Conservation (phyloP, 176 grass and related monocot genomes). For the Musa itinerans region DNA sequence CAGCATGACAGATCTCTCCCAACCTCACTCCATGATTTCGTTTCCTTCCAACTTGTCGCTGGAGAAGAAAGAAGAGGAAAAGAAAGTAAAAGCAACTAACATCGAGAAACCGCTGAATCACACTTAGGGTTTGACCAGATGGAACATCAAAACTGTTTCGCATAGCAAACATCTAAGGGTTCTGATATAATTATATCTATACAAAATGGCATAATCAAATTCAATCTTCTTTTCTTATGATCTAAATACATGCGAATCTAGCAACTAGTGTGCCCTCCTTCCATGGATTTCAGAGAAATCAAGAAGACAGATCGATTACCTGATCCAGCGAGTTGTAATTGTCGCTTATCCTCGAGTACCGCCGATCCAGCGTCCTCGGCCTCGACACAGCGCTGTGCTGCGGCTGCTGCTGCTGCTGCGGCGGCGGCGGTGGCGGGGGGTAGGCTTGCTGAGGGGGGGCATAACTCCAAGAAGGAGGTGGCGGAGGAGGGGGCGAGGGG, state of each 20-base stretch:
- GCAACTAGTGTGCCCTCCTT: background rate
- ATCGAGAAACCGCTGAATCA: background rate
- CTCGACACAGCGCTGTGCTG: background rate
- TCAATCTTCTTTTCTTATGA: too few species aligned
- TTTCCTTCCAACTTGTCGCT: background rate
- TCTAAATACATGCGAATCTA: background rate
- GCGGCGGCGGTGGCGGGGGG: too few species aligned
- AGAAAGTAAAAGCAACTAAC: background rate
- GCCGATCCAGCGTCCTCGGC: conserved; percentile 20
- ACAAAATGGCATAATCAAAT: background rate
- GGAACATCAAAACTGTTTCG: background rate
- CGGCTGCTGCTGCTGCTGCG: too few species aligned
- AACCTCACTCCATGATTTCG: too few species aligned
- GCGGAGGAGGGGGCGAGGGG: background rate
- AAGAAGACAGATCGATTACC: conserved; percentile 5
- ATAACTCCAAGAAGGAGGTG: background rate
- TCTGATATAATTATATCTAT: background rate
- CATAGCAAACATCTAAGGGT: background rate
- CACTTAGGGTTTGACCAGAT: background rate
- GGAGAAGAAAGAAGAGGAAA: background rate
- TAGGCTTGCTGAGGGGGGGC: background rate
- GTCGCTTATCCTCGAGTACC: conserved; percentile 28
- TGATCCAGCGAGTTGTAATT: conserved; percentile 11
- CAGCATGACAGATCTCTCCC: too few species aligned
- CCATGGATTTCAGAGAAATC: background rate